Evolutionary conservation across 129 eudicot species (phyloP).

Genomic region (Chrysanthemum lavandulifolium): DNA sequence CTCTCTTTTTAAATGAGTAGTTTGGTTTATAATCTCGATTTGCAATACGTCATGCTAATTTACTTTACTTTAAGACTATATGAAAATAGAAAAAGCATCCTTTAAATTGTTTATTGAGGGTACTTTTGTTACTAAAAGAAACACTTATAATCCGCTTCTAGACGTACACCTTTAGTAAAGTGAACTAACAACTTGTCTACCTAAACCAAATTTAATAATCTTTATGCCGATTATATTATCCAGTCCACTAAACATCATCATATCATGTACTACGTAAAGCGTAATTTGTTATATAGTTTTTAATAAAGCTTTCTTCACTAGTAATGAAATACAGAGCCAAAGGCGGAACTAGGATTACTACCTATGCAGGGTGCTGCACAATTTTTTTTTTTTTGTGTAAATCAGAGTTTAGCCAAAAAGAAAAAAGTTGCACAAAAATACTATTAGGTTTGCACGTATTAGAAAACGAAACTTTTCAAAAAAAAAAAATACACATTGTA

Average conservation of each 20-base stretch:
- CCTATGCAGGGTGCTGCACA: too few relatives aligned
- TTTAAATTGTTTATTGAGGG: not conserved
- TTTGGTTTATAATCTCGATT: not conserved
- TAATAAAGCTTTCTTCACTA: not conserved
- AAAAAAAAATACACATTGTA: too few relatives aligned
- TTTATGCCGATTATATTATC: not conserved
- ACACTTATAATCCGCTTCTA: not conserved
- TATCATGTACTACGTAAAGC: too few relatives aligned
- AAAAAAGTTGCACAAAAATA: too few relatives aligned
- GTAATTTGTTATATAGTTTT: not conserved
- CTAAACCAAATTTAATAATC: not conserved
- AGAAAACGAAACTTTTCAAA: too few relatives aligned
- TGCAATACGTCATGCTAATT: too few relatives aligned
- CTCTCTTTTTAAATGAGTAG: not conserved
- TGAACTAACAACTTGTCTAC: constrained; percentile 11
- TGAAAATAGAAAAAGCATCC: not conserved
- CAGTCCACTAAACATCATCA: not conserved
- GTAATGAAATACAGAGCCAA: not conserved
- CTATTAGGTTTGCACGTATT: too few relatives aligned
- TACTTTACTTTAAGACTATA: too few relatives aligned
- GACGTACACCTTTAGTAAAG: constrained; percentile 6
- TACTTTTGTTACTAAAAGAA: not conserved
- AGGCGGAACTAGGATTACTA: too few relatives aligned
- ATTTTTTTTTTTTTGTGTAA: too few relatives aligned
- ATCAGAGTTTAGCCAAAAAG: too few relatives aligned